These are phyloP conservation scores for Malus hybrid DNA, from an alignment of 331 rosid species.

Conservation along the genomic window DNA sequence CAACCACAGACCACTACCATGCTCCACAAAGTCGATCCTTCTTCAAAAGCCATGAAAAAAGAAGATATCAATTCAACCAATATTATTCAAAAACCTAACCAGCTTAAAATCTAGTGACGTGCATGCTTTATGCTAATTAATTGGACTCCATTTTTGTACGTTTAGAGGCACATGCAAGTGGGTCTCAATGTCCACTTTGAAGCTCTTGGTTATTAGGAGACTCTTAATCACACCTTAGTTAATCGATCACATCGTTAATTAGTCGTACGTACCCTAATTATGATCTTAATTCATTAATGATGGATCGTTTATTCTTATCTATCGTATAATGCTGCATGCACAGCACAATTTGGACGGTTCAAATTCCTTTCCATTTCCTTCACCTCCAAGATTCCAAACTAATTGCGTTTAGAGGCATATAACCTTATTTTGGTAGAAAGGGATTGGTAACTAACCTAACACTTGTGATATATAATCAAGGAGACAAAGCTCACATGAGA, in stretches of 20 bases:
- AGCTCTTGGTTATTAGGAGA: neutral
- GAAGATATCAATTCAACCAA: neutral
- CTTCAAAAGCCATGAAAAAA: neutral
- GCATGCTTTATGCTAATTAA: neutral
- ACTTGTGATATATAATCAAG: neutral
- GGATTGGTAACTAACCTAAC: neutral
- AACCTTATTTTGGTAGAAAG: neutral
- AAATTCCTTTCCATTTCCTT: neutral
- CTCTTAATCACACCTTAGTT: neutral
- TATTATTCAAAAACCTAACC: neutral
- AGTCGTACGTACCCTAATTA: neutral
- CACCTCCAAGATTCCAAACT: neutral
- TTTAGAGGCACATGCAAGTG: constrained; percentile 13
- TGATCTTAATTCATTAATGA: neutral
- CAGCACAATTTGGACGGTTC: neutral
- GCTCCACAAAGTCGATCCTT: neutral
- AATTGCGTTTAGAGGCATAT: constrained; percentile 1
- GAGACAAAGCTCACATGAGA: constrained; percentile 10
- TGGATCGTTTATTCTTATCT: neutral
- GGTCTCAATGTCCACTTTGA: constrained; percentile 7
- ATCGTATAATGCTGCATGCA: neutral
- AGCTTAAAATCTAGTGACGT: neutral
- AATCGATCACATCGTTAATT: neutral
- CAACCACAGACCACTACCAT: neutral
- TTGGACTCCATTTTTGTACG: neutral